phyloP scores from a whole-genome alignment of 1,139 yeast genomes.

The Saccharomyces uvarum region DNA sequence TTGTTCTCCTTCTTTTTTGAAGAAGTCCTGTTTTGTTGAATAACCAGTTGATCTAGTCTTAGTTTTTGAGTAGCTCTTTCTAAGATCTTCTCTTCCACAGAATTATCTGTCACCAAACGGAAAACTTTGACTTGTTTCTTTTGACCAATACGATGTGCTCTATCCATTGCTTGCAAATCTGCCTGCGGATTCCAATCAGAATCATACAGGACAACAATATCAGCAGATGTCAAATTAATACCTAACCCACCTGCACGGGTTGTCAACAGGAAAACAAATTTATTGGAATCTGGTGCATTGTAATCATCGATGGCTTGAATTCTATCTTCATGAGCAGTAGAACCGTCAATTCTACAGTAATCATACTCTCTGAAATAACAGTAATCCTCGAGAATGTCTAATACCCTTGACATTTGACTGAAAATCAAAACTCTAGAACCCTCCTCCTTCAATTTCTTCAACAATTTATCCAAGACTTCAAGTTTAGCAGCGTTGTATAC shows the following conservation, averaged over 20 bases:
- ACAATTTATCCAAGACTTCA: slow-evolving; percentile 77
- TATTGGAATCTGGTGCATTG: slow-evolving; percentile 72
- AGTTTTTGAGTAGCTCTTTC: slow-evolving; percentile 95
- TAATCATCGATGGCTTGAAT: slow-evolving; percentile 87
- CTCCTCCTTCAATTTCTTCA: slow-evolving; percentile 60
- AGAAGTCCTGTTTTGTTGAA: slow-evolving; percentile 77
- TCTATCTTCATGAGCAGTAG: slow-evolving; percentile 90
- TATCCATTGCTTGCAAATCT: slow-evolving; percentile 96
- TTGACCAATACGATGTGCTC: slow-evolving; percentile 98
- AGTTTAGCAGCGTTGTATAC: slow-evolving; percentile 83
- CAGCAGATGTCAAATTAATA: slow-evolving; percentile 88
- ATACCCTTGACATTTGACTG: slow-evolving; percentile 88
- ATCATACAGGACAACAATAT: slow-evolving; percentile 80
- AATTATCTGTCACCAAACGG: slow-evolving; percentile 89
- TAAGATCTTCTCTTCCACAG: slow-evolving; percentile 90
- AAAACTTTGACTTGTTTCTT: slow-evolving; percentile 90
- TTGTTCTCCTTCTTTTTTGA: slow-evolving; percentile 39
- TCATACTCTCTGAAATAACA: slow-evolving; percentile 75
- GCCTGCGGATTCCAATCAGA: slow-evolving; percentile 99
- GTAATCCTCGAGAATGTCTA: slow-evolving; percentile 90
- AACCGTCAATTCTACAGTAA: slow-evolving; percentile 92
- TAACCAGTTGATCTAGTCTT: slow-evolving; percentile 86
- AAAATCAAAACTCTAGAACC: slow-evolving; percentile 90
- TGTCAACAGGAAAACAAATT: slow-evolving; percentile 78
- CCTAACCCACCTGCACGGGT: slow-evolving; percentile 99